Evolutionary conservation across 768 basidiomycete genomes (phyloP).

Genomic region (Russula foetens): DNA sequence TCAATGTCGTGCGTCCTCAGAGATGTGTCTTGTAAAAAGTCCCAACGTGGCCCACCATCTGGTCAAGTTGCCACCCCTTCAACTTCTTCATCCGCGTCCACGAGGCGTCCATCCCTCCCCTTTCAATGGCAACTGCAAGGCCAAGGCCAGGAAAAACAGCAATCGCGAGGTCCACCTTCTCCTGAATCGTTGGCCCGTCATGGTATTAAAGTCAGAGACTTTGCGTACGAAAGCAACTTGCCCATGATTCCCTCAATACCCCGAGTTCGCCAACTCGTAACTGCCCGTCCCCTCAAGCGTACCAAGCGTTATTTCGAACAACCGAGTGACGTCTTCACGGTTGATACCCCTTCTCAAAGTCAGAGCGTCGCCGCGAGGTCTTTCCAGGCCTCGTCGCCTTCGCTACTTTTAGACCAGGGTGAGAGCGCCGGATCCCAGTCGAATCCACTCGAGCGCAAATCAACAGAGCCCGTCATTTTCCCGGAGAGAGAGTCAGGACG

Average conservation of each 20-base stretch:
- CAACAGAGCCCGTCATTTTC: conserved; percentile 16
- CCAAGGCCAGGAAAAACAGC: neutral
- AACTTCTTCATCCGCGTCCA: neutral
- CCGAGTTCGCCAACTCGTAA: conserved; percentile 42
- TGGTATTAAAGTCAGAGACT: conserved; percentile 46
- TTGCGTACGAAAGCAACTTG: conserved; percentile 59
- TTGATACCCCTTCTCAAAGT: conserved; percentile 10
- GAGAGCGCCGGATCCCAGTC: neutral
- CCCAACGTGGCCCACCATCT: conserved; percentile 4
- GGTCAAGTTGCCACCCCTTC: too few relatives aligned
- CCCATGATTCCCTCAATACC: conserved; percentile 51
- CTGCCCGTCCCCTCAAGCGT: conserved; percentile 34
- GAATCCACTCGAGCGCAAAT: conserved; percentile 14
- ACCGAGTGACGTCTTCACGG: conserved; percentile 22
- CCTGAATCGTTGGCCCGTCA: conserved; percentile 25
- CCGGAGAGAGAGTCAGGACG: conserved; percentile 2
- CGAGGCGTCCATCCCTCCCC: conserved; percentile 5
- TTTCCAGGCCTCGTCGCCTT: neutral
- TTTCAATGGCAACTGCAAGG: neutral
- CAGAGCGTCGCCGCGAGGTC: neutral
- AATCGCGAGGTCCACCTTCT: conserved; percentile 7
- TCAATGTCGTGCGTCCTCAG: conserved; percentile 8
- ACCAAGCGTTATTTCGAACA: conserved; percentile 26
- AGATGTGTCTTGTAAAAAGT: conserved; percentile 14
- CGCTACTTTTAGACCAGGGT: neutral